Evolutionary conservation across 129 eudicot genomes (phyloP).

Genomic region (Tagetes erecta): DNA sequence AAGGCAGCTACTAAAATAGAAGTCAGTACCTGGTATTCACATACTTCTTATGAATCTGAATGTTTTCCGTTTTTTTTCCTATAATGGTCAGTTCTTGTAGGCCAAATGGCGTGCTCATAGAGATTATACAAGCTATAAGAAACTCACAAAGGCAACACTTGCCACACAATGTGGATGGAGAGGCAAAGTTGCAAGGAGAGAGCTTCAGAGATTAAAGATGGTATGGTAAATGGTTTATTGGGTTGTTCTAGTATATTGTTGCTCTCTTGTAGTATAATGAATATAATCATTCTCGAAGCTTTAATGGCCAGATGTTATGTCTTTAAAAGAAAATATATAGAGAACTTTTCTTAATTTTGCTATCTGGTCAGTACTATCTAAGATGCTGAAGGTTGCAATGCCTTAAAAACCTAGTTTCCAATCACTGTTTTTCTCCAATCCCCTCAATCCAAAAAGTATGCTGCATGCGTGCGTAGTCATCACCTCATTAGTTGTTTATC

Average conservation of each 20-base stretch:
- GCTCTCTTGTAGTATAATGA: neutral
- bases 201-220: constrained; percentile 84
- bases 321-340: neutral
- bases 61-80: constrained; percentile 14
- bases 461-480: neutral
- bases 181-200: constrained; percentile 66
- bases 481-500: neutral
- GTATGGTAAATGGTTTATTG: constrained; percentile 38
- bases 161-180: constrained; percentile 93
- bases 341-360: neutral
- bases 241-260: constrained; percentile 2
- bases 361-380: neutral
- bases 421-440: constrained; percentile 16
- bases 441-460: constrained; percentile 11
- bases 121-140: constrained; percentile 57
- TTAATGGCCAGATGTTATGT: neutral
- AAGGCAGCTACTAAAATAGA: constrained; percentile 72
- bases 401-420: constrained; percentile 8
- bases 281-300: neutral
- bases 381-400: constrained; percentile 6
- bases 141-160: constrained; percentile 61
- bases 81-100: constrained; percentile 44
- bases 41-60: constrained; percentile 10
- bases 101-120: constrained; percentile 83
- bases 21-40: constrained; percentile 43